Base-by-base conservation (phyloP, 1,139 yeast species). In the Magnusiomyces ingens region DNA sequence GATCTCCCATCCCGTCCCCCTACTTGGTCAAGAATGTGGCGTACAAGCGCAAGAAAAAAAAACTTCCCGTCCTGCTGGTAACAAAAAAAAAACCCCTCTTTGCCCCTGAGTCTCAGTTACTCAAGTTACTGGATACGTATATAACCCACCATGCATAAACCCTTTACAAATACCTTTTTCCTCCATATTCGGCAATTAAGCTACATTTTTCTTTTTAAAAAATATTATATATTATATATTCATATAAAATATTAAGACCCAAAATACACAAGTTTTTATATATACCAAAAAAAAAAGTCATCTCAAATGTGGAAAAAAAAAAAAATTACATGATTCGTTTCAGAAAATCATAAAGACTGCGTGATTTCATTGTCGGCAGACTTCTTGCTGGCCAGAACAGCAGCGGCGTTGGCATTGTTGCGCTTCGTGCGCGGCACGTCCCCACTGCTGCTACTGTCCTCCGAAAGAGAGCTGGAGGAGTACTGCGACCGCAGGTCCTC, bases 301-400 rank as follows among this genome's bases (percentile, higher is more conserved):
- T 45, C 4, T 11, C 17, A 13, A 45, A 45, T n/a, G 3, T 2
- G 15, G n/a, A 45, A 10, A n/a, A 22, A 21, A 43, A 12, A 13
- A 5, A 22, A 43, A 43, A 43, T 10, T 43, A 19, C 19, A 41
- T 17, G 4, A 12, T 18, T 6, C 6, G 13, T 12, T 11, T 8
- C 11, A 35, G 15, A 13, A 48, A 38, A 18, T 49, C 43, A 49
- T 35, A 49, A 35, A 32, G 52, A 36, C 15, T 45, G 48, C 19
- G 53, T 19, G 37, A 51, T 46, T 40, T 46, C 53, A 38, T 51
- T 51, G 41, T 51, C 53, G 4, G 47, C 29, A 19, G 52, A 26
- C 32, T 19, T 46, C 10, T 36, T 36, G 15, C 36, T 29, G 5
- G 49, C 38, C 42, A 45, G 26, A 1, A 45, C 35, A 10, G 45